Evolutionary conservation across 2,329 filamentous ascomycete genomes (phyloP), one percentile per base, ranked within the genome.

Genomic region (Penicillium janthinellum): DNA sequence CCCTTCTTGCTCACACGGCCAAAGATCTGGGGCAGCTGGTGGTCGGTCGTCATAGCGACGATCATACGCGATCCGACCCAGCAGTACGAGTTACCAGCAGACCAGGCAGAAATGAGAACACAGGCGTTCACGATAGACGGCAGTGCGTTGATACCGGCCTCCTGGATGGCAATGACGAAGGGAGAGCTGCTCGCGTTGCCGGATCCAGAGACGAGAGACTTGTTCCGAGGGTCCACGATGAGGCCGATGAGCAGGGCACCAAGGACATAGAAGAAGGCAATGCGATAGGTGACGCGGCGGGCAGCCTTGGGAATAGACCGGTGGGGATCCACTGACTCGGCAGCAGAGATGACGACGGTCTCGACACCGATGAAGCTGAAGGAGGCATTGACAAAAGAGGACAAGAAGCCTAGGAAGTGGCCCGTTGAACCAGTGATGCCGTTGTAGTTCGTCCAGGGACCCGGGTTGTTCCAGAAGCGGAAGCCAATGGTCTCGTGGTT

Each of bases 41-140:
- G 76, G 71, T 87, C 85, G 14, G 86, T 79, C 0, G 86, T 86
- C 56, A 88, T 76, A 4, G 82, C 84, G 63, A 86, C 85, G 4
- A 88, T 76, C 37, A 86, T 84, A 49, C 86, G 81, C 0, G 85
- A 86, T 31, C 85, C 86, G 1, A 84, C 78, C 42, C 76, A 79
- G 67, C 75, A 77, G 67, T 77, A 77, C 1, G 77, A 77, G 62
- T 77, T 78, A 17, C 75, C 76, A 0, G 76, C 76, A 2, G 75
- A 77, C 75, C 75, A 78, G 15, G 75, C 75, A 14, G 74, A 70
- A 3, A 77, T 61, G 22, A 78, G 69, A 54, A 78, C 72, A 45
- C 70, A 72, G 10, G 71, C 72, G 47, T 75, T 75, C 20, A 75
- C 71, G 25, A 75, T 67, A 2, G 69, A 73, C 0, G 74, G 75